A percentile compares a stretch with the other conserved stretches of the same genome.
These are phyloP conservation scores for Irpex lacteus DNA, from an alignment of 1,284 basidiomycete genomes.

Conservation along the genomic window DNA sequence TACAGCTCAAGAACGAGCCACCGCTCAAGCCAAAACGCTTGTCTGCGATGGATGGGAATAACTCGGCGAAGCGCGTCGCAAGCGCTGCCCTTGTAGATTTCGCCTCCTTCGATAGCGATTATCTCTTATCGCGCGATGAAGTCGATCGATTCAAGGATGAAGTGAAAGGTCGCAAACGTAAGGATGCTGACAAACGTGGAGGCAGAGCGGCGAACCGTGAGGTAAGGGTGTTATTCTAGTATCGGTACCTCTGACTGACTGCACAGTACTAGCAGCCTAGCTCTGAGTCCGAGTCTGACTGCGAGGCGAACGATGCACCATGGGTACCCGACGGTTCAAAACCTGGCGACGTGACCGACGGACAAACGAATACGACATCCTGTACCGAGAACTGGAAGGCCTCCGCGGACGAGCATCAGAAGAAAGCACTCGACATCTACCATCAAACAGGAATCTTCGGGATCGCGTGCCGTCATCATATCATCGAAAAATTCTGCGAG, in stretches of 20 bases:
- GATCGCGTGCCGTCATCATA: constrained; percentile 22
- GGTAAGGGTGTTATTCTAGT: too few species aligned
- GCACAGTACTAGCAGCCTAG: too few species aligned
- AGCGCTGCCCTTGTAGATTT: background rate
- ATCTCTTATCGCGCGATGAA: constrained; percentile 14
- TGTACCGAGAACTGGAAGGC: constrained; percentile 29
- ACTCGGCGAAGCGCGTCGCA: constrained; percentile 24
- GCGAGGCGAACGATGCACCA: background rate
- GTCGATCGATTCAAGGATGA: background rate
- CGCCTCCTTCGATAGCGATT: constrained; percentile 10
- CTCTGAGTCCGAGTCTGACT: background rate
- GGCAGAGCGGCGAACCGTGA: too few species aligned
- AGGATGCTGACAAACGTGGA: background rate
- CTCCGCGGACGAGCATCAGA: constrained; percentile 23
- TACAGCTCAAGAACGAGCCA: constrained; percentile 21
- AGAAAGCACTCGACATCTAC: constrained; percentile 25
- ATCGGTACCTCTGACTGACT: too few species aligned
- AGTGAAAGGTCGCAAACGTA: background rate
- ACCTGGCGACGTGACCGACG: background rate
- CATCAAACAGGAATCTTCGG: constrained; percentile 29
- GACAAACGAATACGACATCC: background rate
- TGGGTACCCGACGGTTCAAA: background rate
- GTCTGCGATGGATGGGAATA: constrained; percentile 28
- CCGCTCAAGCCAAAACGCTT: constrained; percentile 16
- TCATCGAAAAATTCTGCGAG: constrained; percentile 16